Percentiles rank a stretch among this genome's conserved stretches.
Conservation (phyloP, 345 rosid species). For the Syzygium aqueum region DNA sequence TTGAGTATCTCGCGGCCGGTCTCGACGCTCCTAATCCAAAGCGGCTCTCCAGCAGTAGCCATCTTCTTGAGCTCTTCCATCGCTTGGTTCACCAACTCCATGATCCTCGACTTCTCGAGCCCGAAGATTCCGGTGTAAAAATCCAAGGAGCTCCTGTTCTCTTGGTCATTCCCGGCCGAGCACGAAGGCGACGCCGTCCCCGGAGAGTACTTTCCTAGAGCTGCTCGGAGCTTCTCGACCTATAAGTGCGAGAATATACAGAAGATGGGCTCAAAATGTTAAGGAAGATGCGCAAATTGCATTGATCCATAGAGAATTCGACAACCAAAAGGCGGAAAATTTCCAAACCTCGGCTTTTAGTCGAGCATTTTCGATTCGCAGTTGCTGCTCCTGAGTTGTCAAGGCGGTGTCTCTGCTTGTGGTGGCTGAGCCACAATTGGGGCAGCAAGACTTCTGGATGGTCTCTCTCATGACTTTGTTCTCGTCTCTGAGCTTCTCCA, state of each 20-base stretch:
- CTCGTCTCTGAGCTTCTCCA: slow-evolving; percentile 83
- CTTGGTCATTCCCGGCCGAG: slow-evolving; percentile 55
- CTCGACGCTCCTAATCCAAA: slow-evolving; percentile 90
- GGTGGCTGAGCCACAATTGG: slow-evolving; percentile 65
- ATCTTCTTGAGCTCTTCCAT: slow-evolving; percentile 71
- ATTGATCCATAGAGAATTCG: not conserved
- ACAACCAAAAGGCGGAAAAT: not conserved
- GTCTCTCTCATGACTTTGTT: slow-evolving; percentile 84
- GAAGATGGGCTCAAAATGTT: not conserved
- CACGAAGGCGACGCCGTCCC: slow-evolving; percentile 49
- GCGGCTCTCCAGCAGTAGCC: slow-evolving; percentile 70
- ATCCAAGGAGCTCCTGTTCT: slow-evolving; percentile 62
- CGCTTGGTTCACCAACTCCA: slow-evolving; percentile 69
- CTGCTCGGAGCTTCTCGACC: slow-evolving; percentile 71
- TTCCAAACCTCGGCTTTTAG: slow-evolving; percentile 72
- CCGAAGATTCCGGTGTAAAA: slow-evolving; percentile 73
- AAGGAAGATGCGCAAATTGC: not conserved
- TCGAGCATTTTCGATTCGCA: slow-evolving; percentile 79
- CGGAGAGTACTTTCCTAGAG: slow-evolving; percentile 43
- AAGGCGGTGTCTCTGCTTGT: slow-evolving; percentile 35
- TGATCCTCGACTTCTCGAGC: slow-evolving; percentile 63
- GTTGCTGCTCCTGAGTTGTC: slow-evolving; percentile 51
- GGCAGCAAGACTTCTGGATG: slow-evolving; percentile 66
- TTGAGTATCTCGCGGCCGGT: slow-evolving; percentile 91
- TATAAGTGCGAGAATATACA: not conserved